phyloP scores from a whole-genome alignment of 495 filamentous ascomycete genomes.

The Annulohypoxylon nitens region DNA sequence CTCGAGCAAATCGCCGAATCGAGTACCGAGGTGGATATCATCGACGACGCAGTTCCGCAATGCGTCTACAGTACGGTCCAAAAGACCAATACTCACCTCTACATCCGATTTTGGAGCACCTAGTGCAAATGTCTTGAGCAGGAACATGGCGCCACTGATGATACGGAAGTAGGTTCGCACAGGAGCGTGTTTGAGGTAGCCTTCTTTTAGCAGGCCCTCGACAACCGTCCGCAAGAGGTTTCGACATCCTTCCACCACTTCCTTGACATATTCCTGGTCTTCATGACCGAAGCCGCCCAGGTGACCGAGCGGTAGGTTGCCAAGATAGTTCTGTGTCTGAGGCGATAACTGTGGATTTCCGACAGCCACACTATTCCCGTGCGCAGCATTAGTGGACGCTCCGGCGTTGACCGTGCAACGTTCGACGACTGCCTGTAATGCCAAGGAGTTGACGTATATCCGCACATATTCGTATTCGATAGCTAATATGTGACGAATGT shows the following conservation, averaged over 20 bases:
- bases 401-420: constrained; percentile 82
- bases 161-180: constrained; percentile 96
- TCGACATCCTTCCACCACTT: constrained; percentile 89
- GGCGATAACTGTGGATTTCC: constrained; percentile 66
- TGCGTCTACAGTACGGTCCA: constrained; percentile 83
- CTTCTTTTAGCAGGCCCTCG: constrained; percentile 82
- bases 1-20: constrained; percentile 92
- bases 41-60: constrained; percentile 90
- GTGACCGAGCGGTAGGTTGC: constrained; percentile 67
- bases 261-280: constrained; percentile 83
- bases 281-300: constrained; percentile 68
- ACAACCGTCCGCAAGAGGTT: constrained; percentile 86
- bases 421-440: constrained; percentile 94
- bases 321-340: constrained; percentile 69
- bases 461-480: constrained; percentile 93
- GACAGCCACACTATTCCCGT: constrained; percentile 39
- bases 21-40: constrained; percentile 94
- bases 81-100: constrained; percentile 79
- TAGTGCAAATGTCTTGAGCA: constrained; percentile 92
- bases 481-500: constrained; percentile 84
- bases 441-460: constrained; percentile 93
- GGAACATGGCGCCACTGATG: constrained; percentile 93
- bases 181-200: constrained; percentile 90
- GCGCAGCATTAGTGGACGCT: constrained; percentile 55
- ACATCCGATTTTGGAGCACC: constrained; percentile 93